A percentile compares a stretch with the other conserved stretches of the same genome.
These are phyloP conservation scores for Cubamyces sp. DNA, from an alignment of 768 basidiomycete genomes.

Conservation along the genomic window DNA sequence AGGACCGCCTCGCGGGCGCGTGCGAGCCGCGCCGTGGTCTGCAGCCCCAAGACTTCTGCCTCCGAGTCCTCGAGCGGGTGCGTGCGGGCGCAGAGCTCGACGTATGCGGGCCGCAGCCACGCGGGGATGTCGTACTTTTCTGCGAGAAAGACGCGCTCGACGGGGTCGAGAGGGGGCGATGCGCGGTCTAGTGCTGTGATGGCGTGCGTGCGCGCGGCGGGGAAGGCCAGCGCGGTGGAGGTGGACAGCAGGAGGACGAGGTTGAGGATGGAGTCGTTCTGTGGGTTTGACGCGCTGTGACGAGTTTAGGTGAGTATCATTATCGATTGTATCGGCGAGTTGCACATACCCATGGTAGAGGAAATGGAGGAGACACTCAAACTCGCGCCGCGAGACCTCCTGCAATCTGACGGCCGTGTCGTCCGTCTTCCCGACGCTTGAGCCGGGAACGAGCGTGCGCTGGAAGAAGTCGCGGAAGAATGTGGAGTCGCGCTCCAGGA, in stretches of 20 bases:
- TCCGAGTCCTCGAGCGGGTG: slow-evolving; percentile 40
- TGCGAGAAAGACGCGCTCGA: slow-evolving; percentile 44
- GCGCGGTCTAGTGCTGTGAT: slow-evolving; percentile 31
- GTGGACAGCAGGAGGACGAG: slow-evolving; percentile 41
- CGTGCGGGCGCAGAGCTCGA: slow-evolving; percentile 39
- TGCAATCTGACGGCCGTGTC: slow-evolving; percentile 39
- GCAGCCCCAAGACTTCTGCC: slow-evolving; percentile 40
- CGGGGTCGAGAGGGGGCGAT: slow-evolving; percentile 34
- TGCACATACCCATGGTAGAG: slow-evolving; percentile 43
- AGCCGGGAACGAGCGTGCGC: slow-evolving; percentile 26
- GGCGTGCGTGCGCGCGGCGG: slow-evolving; percentile 40
- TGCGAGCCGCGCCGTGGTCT: slow-evolving; percentile 33
- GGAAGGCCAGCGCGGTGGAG: slow-evolving; percentile 43
- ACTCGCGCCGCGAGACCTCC: slow-evolving; percentile 39
- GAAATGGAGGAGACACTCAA: slow-evolving; percentile 44
- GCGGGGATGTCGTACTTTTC: slow-evolving; percentile 41
- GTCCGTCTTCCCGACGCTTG: slow-evolving; percentile 32
- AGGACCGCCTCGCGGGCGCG: slow-evolving; percentile 33
- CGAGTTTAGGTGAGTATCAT: background rate
- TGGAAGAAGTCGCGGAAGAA: slow-evolving; percentile 45
- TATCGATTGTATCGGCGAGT: background rate
- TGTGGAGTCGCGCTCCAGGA: slow-evolving; percentile 42
- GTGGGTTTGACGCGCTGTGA: slow-evolving; percentile 14
- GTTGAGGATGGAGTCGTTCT: slow-evolving; percentile 27
- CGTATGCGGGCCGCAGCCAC: slow-evolving; percentile 46